phyloP scores from a whole-genome alignment of 345 rosid genomes.

The Zanthoxylum bungeanum region DNA sequence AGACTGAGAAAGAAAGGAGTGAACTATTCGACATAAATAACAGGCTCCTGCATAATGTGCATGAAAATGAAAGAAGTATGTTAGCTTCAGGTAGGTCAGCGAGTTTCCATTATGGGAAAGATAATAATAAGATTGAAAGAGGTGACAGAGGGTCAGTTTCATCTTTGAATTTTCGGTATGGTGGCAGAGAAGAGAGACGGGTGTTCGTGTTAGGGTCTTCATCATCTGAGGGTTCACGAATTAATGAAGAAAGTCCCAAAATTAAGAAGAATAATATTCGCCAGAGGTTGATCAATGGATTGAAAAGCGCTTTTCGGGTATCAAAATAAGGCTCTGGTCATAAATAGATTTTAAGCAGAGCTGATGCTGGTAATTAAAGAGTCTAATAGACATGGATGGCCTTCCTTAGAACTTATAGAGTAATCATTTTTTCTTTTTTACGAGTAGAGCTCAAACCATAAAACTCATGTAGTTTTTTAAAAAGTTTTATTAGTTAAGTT shows the following conservation, averaged over 20 bases:
- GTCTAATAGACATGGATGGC: too few species aligned
- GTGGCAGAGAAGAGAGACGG: constrained; percentile 11
- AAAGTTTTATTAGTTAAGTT: too few species aligned
- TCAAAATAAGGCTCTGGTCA: constrained; percentile 24
- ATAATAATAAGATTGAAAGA: constrained; percentile 35
- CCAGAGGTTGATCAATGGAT: constrained; percentile 49
- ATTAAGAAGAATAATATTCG: constrained; percentile 35
- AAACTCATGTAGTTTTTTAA: too few species aligned
- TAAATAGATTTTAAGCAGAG: constrained; percentile 8
- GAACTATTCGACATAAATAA: background rate
- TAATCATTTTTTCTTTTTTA: too few species aligned
- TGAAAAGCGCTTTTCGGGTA: constrained; percentile 48
- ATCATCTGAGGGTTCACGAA: constrained; percentile 1
- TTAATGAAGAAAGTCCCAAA: constrained; percentile 19
- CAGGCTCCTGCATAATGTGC: constrained; percentile 11
- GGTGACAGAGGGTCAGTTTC: constrained; percentile 48
- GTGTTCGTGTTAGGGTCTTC: constrained; percentile 1
- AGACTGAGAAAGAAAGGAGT: constrained; percentile 27
- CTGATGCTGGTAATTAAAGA: constrained; percentile 2
- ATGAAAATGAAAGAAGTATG: constrained; percentile 29
- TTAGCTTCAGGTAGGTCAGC: constrained; percentile 46
- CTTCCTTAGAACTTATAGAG: too few species aligned
- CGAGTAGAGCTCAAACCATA: too few species aligned
- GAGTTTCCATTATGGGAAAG: constrained; percentile 55
- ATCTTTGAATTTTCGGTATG: constrained; percentile 41